Conservation (phyloP, 2,329 filamentous ascomycete genomes). For the Orbilia brochopaga region DNA sequence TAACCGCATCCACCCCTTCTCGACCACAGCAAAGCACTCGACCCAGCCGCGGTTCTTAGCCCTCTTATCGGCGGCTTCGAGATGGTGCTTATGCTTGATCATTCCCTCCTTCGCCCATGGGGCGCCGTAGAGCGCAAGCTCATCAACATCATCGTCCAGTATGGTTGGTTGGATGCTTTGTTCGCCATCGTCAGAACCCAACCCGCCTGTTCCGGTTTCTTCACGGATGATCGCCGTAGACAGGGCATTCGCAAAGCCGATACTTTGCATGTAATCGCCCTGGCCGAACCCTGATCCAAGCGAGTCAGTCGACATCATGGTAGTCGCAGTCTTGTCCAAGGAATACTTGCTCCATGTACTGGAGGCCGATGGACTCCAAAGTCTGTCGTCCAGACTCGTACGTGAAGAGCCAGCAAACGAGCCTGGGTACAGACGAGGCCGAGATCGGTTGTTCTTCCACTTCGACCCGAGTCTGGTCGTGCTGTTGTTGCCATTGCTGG, state of each 20-base stretch:
- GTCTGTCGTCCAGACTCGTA: conserved; percentile 88
- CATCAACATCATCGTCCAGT: conserved; percentile 82
- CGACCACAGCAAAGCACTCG: conserved; percentile 93
- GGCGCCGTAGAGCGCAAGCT: conserved; percentile 86
- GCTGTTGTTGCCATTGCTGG: conserved; percentile 51
- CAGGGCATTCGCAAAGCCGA: conserved; percentile 94
- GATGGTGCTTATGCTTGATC: conserved; percentile 92
- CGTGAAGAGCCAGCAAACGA: conserved; percentile 87
- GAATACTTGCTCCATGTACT: conserved; percentile 96
- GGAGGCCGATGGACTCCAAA: conserved; percentile 91
- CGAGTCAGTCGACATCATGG: conserved; percentile 84
- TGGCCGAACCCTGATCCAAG: conserved; percentile 77
- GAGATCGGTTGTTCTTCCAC: conserved; percentile 85
- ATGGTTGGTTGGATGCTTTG: conserved; percentile 65
- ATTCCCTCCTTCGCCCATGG: conserved; percentile 98
- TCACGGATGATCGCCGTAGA: conserved; percentile 97
- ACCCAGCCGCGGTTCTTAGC: conserved; percentile 93
- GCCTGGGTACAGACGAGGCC: conserved; percentile 74
- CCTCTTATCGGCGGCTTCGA: conserved; percentile 87
- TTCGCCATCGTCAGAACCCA: conserved; percentile 65
- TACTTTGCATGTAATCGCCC: conserved; percentile 90
- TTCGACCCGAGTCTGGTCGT: conserved; percentile 63
- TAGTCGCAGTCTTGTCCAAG: conserved; percentile 85
- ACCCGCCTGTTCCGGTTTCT: conserved; percentile 63
- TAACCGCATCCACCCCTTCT: conserved; percentile 89